These are phyloP conservation scores for Tricholoma bakamatsutake DNA, from an alignment of 768 basidiomycete species.

Conservation along the genomic window DNA sequence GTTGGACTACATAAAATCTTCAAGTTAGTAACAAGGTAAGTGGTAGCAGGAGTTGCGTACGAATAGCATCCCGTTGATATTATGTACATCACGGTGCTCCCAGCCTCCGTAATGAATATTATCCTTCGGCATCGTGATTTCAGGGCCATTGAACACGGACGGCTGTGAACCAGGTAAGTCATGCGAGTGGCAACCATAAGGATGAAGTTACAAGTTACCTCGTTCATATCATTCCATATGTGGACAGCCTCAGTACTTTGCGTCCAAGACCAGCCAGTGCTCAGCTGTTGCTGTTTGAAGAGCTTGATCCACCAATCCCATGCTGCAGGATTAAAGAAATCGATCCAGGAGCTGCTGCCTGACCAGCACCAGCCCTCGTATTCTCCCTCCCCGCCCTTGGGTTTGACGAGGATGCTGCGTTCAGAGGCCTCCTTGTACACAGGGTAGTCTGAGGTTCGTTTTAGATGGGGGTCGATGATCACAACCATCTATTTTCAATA, in stretches of 20 bases:
- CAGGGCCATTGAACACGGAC: slow-evolving; percentile 97
- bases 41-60: slow-evolving; percentile 36
- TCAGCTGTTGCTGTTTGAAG: slow-evolving; percentile 58
- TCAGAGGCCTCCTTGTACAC: slow-evolving; percentile 84
- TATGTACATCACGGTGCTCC: slow-evolving; percentile 98
- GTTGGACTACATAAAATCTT: slow-evolving; percentile 55
- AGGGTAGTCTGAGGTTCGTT: slow-evolving; percentile 73
- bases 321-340: slow-evolving; percentile 87
- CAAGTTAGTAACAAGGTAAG: not conserved
- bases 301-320: slow-evolving; percentile 90
- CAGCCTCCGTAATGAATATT: slow-evolving; percentile 86
- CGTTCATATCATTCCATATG: slow-evolving; percentile 99
- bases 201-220: slow-evolving; percentile 56
- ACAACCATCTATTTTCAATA: slow-evolving; percentile 79
- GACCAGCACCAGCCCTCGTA: slow-evolving; percentile 99
- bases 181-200: not conserved
- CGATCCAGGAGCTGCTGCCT: slow-evolving; percentile 93
- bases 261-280: slow-evolving; percentile 65
- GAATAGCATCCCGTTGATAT: slow-evolving; percentile 94
- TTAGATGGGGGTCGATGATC: slow-evolving; percentile 95
- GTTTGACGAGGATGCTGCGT: slow-evolving; percentile 76
- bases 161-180: slow-evolving; percentile 47
- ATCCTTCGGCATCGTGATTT: slow-evolving; percentile 70
- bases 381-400: slow-evolving; percentile 71
- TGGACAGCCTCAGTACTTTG: slow-evolving; percentile 78